Conservation (phyloP, 495 filamentous ascomycete genomes). For the Daldinia concentrica region DNA sequence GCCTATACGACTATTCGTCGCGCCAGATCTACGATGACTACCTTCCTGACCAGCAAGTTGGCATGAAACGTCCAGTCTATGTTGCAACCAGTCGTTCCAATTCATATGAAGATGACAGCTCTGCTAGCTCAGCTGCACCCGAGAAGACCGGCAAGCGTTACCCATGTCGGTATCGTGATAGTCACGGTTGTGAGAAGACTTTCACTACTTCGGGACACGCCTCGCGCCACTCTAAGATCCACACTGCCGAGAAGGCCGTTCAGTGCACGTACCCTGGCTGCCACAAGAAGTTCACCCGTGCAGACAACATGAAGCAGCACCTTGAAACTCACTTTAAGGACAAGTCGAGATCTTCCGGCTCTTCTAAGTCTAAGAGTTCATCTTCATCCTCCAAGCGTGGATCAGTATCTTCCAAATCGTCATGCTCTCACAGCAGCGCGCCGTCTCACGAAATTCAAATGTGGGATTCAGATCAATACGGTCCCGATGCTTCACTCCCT, state of each 20-base stretch:
- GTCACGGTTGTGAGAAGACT: constrained; percentile 76
- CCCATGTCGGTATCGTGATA: constrained; percentile 70
- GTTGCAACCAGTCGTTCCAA: constrained; percentile 47
- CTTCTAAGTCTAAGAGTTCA: constrained; percentile 48
- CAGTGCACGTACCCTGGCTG: constrained; percentile 79
- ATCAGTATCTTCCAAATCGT: constrained; percentile 46
- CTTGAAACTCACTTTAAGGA: constrained; percentile 83
- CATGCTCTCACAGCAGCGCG: constrained; percentile 37
- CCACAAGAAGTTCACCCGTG: constrained; percentile 92
- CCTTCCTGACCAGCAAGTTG: constrained; percentile 36
- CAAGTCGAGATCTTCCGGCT: constrained; percentile 50
- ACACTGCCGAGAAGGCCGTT: constrained; percentile 94
- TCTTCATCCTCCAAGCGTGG: constrained; percentile 49
- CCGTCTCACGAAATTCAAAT: constrained; percentile 44
- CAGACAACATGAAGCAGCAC: constrained; percentile 99
- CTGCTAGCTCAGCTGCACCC: constrained; percentile 40
- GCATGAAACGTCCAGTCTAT: constrained; percentile 45
- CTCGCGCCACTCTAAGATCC: constrained; percentile 95
- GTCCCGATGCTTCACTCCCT: constrained; percentile 34
- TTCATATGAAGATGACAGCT: constrained; percentile 55
- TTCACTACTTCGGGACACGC: constrained; percentile 98
- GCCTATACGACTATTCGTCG: constrained; percentile 50
- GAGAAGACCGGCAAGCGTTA: constrained; percentile 66
- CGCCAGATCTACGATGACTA: constrained; percentile 53
- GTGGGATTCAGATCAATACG: constrained; percentile 46